Conservation (phyloP, 495 filamentous ascomycete species). For the Tirmania nivea region DNA sequence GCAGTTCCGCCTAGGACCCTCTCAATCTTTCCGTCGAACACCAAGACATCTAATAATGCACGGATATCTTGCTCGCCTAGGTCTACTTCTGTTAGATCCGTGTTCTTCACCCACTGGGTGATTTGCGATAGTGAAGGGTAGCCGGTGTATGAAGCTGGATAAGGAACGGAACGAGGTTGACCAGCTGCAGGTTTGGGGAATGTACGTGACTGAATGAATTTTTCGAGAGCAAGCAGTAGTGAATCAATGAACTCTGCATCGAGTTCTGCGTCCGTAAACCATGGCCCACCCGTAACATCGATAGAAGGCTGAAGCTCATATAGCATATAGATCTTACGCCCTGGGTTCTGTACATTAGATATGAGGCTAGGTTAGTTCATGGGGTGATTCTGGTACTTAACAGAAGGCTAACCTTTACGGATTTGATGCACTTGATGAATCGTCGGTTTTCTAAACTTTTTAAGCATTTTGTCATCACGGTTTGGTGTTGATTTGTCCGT, state of each 20-base stretch:
- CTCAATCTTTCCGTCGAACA: conserved; percentile 61
- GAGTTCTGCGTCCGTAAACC: conserved; percentile 73
- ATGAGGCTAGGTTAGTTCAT: not conserved
- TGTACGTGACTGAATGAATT: conserved; percentile 38
- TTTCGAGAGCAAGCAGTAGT: conserved; percentile 44
- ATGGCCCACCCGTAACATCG: conserved; percentile 74
- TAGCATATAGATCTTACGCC: conserved; percentile 58
- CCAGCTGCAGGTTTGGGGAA: conserved; percentile 21
- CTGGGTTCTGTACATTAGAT: conserved; percentile 26
- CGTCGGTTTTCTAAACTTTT: conserved; percentile 49
- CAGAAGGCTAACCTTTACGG: conserved; percentile 24
- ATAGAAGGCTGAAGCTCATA: conserved; percentile 41
- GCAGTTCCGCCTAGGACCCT: conserved; percentile 30
- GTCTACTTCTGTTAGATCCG: conserved; percentile 40
- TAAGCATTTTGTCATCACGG: conserved; percentile 48
- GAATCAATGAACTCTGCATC: conserved; percentile 67
- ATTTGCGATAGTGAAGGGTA: conserved; percentile 63
- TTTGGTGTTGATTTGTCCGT: conserved; percentile 56
- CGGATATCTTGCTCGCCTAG: conserved; percentile 50
- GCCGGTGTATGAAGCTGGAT: conserved; percentile 41
- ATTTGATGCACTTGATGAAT: conserved; percentile 36
- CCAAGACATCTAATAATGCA: conserved; percentile 62
- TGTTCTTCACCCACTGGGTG: conserved; percentile 43
- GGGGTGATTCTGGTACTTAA: too few species aligned
- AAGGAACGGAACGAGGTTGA: conserved; percentile 27